A percentile compares a stretch with the other conserved stretches of the same genome.
These are phyloP conservation scores for Paraconiothyrium brasiliense DNA, from an alignment of 2,329 filamentous ascomycete species.

Conservation along the genomic window DNA sequence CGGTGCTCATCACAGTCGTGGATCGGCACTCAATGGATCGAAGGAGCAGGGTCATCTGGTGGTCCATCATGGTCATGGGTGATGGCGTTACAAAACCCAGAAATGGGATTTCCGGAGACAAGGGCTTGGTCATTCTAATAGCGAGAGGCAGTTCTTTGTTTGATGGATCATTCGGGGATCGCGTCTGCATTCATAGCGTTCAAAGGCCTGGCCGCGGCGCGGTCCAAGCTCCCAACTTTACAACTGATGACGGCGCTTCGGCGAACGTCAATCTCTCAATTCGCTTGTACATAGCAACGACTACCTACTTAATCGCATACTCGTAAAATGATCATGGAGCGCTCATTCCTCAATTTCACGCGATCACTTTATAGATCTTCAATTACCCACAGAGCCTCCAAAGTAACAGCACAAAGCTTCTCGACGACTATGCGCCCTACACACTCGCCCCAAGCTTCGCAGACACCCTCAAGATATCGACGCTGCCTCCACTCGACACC, in stretches of 20 bases:
- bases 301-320: slow-evolving; percentile 1
- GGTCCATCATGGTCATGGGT: background rate
- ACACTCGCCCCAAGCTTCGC: slow-evolving; percentile 6
- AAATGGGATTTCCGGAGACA: too few species aligned
- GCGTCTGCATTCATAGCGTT: slow-evolving; percentile 3
- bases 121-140: background rate
- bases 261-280: slow-evolving; percentile 4
- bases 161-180: background rate
- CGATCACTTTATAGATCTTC: slow-evolving; percentile 1
- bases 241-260: slow-evolving; percentile 10
- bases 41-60: background rate
- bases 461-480: slow-evolving; percentile 1
- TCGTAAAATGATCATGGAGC: slow-evolving; percentile 1
- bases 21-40: background rate
- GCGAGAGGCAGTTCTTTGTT: slow-evolving; percentile 8
- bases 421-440: slow-evolving; percentile 9
- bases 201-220: background rate
- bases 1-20: background rate
- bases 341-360: slow-evolving; percentile 4
- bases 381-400: background rate
- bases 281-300: slow-evolving; percentile 5
- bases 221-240: slow-evolving; percentile 7
- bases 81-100: background rate
- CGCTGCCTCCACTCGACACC: slow-evolving; percentile 36
- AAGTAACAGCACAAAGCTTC: background rate